Percentiles rank a stretch among this genome's conserved stretches.
Evolutionary conservation across 2,329 filamentous ascomycete species (phyloP).

Genomic region (Lecanicillium sp.): DNA sequence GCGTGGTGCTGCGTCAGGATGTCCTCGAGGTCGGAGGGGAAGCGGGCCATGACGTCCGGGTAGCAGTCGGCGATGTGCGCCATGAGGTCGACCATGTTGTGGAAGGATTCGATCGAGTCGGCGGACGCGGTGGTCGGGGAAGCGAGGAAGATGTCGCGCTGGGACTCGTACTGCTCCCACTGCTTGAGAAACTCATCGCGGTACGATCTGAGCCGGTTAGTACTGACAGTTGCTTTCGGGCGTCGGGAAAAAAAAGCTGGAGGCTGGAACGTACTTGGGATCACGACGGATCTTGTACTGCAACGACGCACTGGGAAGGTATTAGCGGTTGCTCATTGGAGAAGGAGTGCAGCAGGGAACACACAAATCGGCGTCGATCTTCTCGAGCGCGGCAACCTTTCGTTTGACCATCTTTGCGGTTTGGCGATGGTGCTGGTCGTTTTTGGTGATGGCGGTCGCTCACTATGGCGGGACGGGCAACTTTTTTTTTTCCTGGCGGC

Average conservation of each 20-base stretch:
- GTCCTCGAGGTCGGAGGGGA: slow-evolving; percentile 73
- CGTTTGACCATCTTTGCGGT: slow-evolving; percentile 66
- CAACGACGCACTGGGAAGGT: slow-evolving; percentile 62
- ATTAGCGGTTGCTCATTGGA: slow-evolving; percentile 20
- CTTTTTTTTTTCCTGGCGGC: slow-evolving; percentile 6
- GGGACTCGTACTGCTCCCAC: slow-evolving; percentile 85
- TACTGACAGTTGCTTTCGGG: not conserved
- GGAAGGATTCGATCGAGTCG: slow-evolving; percentile 74
- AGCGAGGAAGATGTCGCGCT: slow-evolving; percentile 84
- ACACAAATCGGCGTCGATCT: slow-evolving; percentile 83
- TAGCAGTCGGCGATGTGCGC: slow-evolving; percentile 93
- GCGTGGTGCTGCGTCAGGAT: slow-evolving; percentile 80
- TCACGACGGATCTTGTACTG: slow-evolving; percentile 90
- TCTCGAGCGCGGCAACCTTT: slow-evolving; percentile 87
- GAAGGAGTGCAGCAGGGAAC: slow-evolving; percentile 22
- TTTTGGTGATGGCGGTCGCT: slow-evolving; percentile 4
- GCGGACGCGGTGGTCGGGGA: slow-evolving; percentile 73
- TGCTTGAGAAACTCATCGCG: slow-evolving; percentile 82
- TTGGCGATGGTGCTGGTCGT: not conserved
- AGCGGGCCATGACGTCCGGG: slow-evolving; percentile 68
- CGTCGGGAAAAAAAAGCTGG: not conserved
- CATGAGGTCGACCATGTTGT: slow-evolving; percentile 88
- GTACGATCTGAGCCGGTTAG: slow-evolving; percentile 59
- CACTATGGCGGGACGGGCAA: slow-evolving; percentile 7
- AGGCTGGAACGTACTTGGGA: slow-evolving; percentile 54